Evolutionary conservation across 805 yeast genomes (phyloP).

Genomic region (Monosporozyma siamensis): DNA sequence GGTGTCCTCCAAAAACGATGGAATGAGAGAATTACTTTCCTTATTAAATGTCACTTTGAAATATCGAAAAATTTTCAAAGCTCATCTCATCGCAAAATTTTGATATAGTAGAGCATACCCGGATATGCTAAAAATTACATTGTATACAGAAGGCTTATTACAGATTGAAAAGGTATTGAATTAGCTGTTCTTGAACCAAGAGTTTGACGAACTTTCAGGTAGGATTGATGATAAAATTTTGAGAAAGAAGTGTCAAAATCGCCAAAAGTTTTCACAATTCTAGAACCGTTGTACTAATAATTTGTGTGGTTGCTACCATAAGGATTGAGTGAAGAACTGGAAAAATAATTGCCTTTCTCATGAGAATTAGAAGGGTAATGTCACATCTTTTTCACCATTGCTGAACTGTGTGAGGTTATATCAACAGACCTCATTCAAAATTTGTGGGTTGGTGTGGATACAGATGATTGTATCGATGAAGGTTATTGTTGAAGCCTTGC

Average conservation of each 20-base stretch:
- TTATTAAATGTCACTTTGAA: background rate
- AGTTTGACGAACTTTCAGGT: slow-evolving; percentile 30
- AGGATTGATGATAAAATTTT: slow-evolving; percentile 43
- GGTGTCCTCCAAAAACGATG: no score
- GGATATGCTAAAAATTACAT: no score
- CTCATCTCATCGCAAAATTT: slow-evolving; percentile 5
- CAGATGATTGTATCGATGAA: slow-evolving; percentile 70
- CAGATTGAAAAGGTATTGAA: no score
- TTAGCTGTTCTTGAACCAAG: no score
- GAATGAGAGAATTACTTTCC: no score
- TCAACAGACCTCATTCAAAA: no score
- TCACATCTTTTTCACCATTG: slow-evolving; percentile 12
- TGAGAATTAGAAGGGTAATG: slow-evolving; percentile 7
- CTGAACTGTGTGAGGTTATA: slow-evolving; percentile 16
- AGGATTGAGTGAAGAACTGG: slow-evolving; percentile 23
- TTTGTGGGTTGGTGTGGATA: no score
- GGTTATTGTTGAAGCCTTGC: slow-evolving; percentile 86
- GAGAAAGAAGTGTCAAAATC: slow-evolving; percentile 56
- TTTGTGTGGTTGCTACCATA: slow-evolving; percentile 36
- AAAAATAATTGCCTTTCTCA: slow-evolving; percentile 17
- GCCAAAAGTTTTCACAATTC: slow-evolving; percentile 50
- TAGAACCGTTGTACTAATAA: slow-evolving; percentile 47
- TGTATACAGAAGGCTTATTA: no score
- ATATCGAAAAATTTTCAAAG: slow-evolving; percentile 3
- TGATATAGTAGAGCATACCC: background rate